phyloP scores from a whole-genome alignment of 169 alveolate genomes.

The Plasmodium malariae region DNA sequence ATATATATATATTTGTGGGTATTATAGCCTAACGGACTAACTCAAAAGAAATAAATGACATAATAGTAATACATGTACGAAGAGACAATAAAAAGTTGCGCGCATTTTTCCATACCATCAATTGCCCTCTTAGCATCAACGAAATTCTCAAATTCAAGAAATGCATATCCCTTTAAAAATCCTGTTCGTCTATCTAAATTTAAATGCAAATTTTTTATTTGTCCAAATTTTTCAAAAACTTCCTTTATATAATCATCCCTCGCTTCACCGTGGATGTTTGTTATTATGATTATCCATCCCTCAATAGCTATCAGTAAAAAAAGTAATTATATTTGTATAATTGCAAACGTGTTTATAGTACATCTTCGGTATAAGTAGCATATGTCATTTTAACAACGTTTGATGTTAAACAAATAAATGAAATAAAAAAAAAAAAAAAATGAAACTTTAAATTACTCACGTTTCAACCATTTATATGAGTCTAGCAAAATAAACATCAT shows the following conservation, averaged over 20 bases:
- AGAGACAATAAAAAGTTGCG: neutral
- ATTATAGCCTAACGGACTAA: too few species aligned
- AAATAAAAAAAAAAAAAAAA: too few species aligned
- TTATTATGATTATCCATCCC: conserved; percentile 92
- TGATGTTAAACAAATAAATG: too few species aligned
- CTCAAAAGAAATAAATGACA: too few species aligned
- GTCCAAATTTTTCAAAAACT: conserved; percentile 91
- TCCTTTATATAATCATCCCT: conserved; percentile 94
- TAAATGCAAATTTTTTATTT: conserved; percentile 91
- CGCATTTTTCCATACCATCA: conserved; percentile 77
- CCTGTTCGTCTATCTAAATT: conserved; percentile 96
- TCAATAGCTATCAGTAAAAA: conserved; percentile 89
- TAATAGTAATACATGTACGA: neutral
- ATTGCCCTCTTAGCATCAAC: conserved; percentile 90
- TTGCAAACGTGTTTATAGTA: too few species aligned
- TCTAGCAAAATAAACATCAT: neutral
- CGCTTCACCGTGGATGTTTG: conserved; percentile 93
- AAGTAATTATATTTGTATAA: too few species aligned
- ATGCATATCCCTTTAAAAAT: conserved; percentile 93
- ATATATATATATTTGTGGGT: too few species aligned
- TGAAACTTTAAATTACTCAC: too few species aligned
- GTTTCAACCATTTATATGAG: neutral
- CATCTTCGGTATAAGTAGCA: too few species aligned
- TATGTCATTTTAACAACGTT: too few species aligned
- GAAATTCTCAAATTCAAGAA: conserved; percentile 88